Evolutionary conservation across 1,284 basidiomycete genomes (phyloP).

Genomic region (Xerocomus nothofagi): DNA sequence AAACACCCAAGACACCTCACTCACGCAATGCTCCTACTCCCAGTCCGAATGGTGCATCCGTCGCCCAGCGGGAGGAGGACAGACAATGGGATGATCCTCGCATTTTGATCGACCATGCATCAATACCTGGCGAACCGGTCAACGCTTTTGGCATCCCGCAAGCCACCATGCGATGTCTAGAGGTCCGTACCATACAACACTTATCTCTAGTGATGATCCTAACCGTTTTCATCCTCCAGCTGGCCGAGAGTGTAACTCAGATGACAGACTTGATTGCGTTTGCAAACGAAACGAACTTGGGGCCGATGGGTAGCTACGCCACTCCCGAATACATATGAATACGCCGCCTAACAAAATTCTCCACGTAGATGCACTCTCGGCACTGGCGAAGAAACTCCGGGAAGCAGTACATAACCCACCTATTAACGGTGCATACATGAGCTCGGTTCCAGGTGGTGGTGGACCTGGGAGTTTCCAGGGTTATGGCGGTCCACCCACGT

Average conservation of each 20-base stretch:
- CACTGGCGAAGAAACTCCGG: conserved; percentile 35
- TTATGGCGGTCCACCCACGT: conserved; percentile 31
- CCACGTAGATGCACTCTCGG: conserved; percentile 35
- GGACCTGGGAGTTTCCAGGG: conserved; percentile 27
- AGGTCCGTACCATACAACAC: conserved; percentile 44
- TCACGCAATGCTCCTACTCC: conserved; percentile 42
- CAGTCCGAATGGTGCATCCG: conserved; percentile 35
- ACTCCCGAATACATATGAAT: conserved; percentile 34
- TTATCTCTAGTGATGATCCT: not conserved
- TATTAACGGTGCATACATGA: conserved; percentile 27
- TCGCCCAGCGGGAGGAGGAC: conserved; percentile 43
- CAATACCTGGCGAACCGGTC: conserved; percentile 73
- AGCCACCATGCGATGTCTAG: conserved; percentile 80
- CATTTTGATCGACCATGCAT: conserved; percentile 54
- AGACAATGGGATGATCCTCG: conserved; percentile 63
- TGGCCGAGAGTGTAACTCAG: conserved; percentile 72
- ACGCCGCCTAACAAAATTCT: conserved; percentile 24
- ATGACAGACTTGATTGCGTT: conserved; percentile 74
- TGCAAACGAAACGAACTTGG: conserved; percentile 51
- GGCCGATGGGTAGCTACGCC: conserved; percentile 60
- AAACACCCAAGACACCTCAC: conserved; percentile 42
- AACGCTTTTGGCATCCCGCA: conserved; percentile 84
- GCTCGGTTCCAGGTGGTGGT: conserved; percentile 15
- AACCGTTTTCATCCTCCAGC: conserved; percentile 37
- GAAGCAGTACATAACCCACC: conserved; percentile 25